Base-by-base conservation (phyloP, 495 filamentous ascomycete species). In the Penicillium samsonianum region DNA sequence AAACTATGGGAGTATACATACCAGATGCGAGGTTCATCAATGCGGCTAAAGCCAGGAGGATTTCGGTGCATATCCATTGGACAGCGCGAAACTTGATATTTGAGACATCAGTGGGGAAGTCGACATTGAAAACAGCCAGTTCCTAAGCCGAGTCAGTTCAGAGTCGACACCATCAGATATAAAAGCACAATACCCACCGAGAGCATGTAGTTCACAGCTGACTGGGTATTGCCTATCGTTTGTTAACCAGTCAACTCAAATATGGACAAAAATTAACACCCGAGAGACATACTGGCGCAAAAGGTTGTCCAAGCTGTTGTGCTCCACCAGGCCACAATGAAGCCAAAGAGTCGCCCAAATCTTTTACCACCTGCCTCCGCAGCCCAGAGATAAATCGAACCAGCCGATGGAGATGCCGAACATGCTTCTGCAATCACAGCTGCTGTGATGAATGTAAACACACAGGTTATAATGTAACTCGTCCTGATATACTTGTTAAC, bases 231-330 rank as follows among this genome's bases (percentile, higher is more conserved):
- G 57, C 65, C 67, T 62, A 61, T 50, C 23, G 4, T 25, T 25
- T 4, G 23, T 25, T 4, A 25, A 25, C 4, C 23, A 25, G 23
- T 25, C 23, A 25, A 4, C 4, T 25, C 23, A 25, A 4, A 25
- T 25, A 25, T 25, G 23, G 37, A 17, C 22, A 11, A 19, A 26
- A 41, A 58, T 33, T n/a, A 67, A 47, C 28, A 60, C 11, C 7
- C 4, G 20, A 0, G 10, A 3, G 22, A 46, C 59, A 45, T 58
- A 62, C 78, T 80, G 5, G 78, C 78, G 59, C 76, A 79, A 56
- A 83, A 83, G 5, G 80, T 83, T 19, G 80, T 83, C 80, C 80
- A 83, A 7, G 80, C 80, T 3, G 80, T 83, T 10, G 80, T 82
- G 68, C 79, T 82, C 80, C 80, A 83, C 80, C 80, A 83, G 5